A percentile compares a stretch with the other conserved stretches of the same genome.
phyloP scores from a whole-genome alignment of 108 stramenopile genomes.

The Skeletonema marinoi region DNA sequence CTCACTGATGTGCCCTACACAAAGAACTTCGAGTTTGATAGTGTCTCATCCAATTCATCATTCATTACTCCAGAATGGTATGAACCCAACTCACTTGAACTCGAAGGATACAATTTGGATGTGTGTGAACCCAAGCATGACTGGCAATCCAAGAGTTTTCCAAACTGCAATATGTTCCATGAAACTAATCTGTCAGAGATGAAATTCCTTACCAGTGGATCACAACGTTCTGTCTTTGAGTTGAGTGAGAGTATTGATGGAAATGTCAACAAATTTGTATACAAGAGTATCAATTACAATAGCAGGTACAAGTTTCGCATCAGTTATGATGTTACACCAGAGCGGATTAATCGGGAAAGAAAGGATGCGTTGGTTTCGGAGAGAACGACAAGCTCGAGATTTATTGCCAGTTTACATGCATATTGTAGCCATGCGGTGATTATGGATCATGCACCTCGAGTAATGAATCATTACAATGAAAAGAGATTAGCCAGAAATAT shows the following conservation, averaged over 20 bases:
- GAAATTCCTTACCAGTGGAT: constrained; percentile 19
- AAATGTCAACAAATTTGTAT: constrained; percentile 25
- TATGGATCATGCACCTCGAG: constrained; percentile 51
- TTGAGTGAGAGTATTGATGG: neutral
- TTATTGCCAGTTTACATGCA: constrained; percentile 36
- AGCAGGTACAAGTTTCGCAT: too few relatives aligned
- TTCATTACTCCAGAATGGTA: constrained; percentile 15
- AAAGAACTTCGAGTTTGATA: neutral
- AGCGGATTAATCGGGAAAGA: constrained; percentile 21
- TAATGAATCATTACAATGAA: constrained; percentile 45
- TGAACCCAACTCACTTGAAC: constrained; percentile 24
- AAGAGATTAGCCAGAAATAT: neutral
- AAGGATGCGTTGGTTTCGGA: constrained; percentile 43
- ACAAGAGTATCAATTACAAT: constrained; percentile 35
- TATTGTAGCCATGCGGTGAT: constrained; percentile 40
- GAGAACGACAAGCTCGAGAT: constrained; percentile 15
- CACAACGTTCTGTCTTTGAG: constrained; percentile 21
- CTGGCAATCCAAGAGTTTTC: constrained; percentile 40
- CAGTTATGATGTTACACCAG: neutral
- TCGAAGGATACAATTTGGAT: constrained; percentile 12
- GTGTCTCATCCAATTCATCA: neutral
- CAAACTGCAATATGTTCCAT: too few relatives aligned
- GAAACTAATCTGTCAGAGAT: constrained; percentile 22
- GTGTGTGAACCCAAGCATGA: constrained; percentile 35
- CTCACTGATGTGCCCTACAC: neutral